Conservation (phyloP, 345 rosid genomes). For the Euclidium syriacum region DNA sequence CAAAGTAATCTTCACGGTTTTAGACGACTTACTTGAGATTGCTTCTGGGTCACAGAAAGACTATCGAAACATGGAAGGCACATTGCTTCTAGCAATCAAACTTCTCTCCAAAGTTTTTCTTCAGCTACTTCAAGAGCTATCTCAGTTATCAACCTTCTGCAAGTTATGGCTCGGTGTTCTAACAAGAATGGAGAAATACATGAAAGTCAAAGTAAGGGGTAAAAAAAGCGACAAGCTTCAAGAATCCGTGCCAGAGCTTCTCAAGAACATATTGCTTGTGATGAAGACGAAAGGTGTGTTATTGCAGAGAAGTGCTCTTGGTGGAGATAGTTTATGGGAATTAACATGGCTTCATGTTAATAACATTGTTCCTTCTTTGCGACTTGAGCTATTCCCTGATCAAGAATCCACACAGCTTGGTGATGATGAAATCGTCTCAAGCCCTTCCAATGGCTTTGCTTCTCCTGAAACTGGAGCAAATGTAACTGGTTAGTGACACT, state of each 20-base stretch:
- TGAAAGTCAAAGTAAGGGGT: slow-evolving; percentile 80
- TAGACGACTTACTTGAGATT: slow-evolving; percentile 92
- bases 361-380: slow-evolving; percentile 71
- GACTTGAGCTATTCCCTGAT: slow-evolving; percentile 83
- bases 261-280: slow-evolving; percentile 70
- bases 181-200: slow-evolving; percentile 86
- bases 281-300: slow-evolving; percentile 88
- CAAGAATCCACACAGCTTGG: slow-evolving; percentile 43
- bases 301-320: slow-evolving; percentile 75
- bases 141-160: slow-evolving; percentile 78
- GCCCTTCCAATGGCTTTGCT: slow-evolving; percentile 38
- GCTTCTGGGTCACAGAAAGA: slow-evolving; percentile 92
- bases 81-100: slow-evolving; percentile 70
- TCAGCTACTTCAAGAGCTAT: slow-evolving; percentile 63
- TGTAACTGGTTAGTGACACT: slow-evolving; percentile 22
- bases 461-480: slow-evolving; percentile 36
- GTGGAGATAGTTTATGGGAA: slow-evolving; percentile 98
- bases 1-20: slow-evolving; percentile 78
- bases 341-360: slow-evolving; percentile 94
- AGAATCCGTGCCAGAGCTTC: slow-evolving; percentile 78
- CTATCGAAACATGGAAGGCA: slow-evolving; percentile 92
- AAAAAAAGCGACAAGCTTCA: slow-evolving; percentile 94
- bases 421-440: slow-evolving; percentile 41
- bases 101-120: slow-evolving; percentile 76
- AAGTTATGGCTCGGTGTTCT: slow-evolving; percentile 94